Base-by-base conservation (phyloP, 108 stramenopile species). In the Ochromonas danica region DNA sequence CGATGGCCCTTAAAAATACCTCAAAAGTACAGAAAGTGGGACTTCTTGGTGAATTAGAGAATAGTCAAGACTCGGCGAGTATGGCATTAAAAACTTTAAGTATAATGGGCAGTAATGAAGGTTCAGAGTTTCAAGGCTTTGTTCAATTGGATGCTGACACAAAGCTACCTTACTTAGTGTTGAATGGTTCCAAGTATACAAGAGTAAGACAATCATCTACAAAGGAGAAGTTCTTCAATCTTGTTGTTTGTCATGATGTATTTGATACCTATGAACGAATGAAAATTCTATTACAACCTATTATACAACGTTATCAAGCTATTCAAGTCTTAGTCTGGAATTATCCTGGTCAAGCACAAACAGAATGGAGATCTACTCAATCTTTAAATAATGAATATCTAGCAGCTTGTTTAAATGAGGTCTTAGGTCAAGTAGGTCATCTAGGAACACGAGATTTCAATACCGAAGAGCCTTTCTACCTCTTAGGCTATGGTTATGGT, bases 301-400 rank as follows among this genome's bases (percentile, higher is more conserved):
- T 94, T 82, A 84, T 89, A 61, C 43, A 84, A 25, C 71, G 90
- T 65, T 93, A 93, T 77, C 82, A 88, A 31, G 93, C 91, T 14
- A 77, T 92, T 30, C 91, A 89, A 81, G 89, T 90, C 38, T 83
- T 94, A 41, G 62, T 94, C 22, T 94, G 92, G 91, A 94, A 94
- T 80, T 91, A 92, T 80, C 92, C 93, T 0, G 93, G 93, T 1
- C 93, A 94, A 79, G 93, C 93, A 0, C 93, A 91, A 60, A 93
- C 92, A 42, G 83, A 90, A 43, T 94, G 91, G 88, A 62, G 90
- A 1, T 83, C 88, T 38, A 87, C 86, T 33, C 86, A 86, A 62
- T 78, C 85, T 39, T 88, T 94, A 39, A 93, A 93, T 85, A 94
- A 94, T 79, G 91, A 91, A 80, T 94, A 91, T 86, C 87, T 90